phyloP scores from a whole-genome alignment of 768 basidiomycete species.

The Tylopilus intermedius region DNA sequence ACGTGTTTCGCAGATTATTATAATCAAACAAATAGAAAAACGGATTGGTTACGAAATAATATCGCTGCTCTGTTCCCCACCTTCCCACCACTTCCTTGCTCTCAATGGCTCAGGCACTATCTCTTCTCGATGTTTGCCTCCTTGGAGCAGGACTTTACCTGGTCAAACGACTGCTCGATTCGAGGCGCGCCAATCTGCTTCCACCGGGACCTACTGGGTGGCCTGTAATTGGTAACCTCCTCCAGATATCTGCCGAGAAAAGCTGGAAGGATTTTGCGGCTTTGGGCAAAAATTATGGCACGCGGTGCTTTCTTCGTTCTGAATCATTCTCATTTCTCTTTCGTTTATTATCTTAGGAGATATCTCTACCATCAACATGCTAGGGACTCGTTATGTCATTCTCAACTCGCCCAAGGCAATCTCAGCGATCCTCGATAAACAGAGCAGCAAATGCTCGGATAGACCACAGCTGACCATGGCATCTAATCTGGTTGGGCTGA shows the following conservation, averaged over 20 bases:
- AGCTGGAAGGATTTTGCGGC: constrained; percentile 50
- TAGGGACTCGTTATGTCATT: constrained; percentile 46
- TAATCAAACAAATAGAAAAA: too few relatives aligned
- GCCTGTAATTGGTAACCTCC: constrained; percentile 50
- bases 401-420: constrained; percentile 44
- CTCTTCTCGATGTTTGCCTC: constrained; percentile 8
- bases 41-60: too few relatives aligned
- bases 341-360: constrained; percentile 25
- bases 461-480: constrained; percentile 19
- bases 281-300: constrained; percentile 52
- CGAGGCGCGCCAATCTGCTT: neutral
- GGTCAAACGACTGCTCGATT: neutral
- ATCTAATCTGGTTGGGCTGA: neutral
- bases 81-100: neutral
- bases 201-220: constrained; percentile 3
- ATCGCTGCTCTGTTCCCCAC: neutral
- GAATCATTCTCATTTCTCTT: neutral
- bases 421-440: constrained; percentile 48
- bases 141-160: constrained; percentile 18
- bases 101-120: neutral
- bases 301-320: constrained; percentile 23
- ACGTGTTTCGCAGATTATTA: too few relatives aligned
- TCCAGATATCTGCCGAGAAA: constrained; percentile 47
- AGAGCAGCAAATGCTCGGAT: constrained; percentile 48
- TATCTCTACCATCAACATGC: constrained; percentile 22